Percentiles rank a stretch among this genome's conserved stretches.
Evolutionary conservation across 2,329 filamentous ascomycete genomes (phyloP).

Genomic region (Pestalotiopsis sp.): DNA sequence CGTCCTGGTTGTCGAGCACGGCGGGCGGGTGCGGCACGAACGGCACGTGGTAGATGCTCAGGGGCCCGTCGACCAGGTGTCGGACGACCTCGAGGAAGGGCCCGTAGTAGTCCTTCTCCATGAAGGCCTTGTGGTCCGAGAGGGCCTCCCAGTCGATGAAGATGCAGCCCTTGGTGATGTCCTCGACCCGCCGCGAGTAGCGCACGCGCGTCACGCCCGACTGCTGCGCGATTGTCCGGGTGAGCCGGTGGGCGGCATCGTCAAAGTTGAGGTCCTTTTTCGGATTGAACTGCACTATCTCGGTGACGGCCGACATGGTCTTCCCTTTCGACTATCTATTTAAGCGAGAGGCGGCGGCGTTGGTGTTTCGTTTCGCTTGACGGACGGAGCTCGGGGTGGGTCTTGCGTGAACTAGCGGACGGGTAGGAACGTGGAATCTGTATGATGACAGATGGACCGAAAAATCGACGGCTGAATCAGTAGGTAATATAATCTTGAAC

Average conservation of each 20-base stretch:
- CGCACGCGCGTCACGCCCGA: conserved; percentile 23
- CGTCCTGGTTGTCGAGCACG: conserved; percentile 14
- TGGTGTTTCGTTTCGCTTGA: too few species aligned
- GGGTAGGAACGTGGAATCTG: too few species aligned
- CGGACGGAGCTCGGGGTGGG: too few species aligned
- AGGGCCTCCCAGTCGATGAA: conserved; percentile 27
- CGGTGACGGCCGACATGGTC: conserved; percentile 27
- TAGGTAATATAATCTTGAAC: not conserved
- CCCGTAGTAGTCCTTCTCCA: conserved; percentile 13
- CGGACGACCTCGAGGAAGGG: conserved; percentile 17
- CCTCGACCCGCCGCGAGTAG: conserved; percentile 16
- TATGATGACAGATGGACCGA: not conserved
- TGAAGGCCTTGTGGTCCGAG: conserved; percentile 21
- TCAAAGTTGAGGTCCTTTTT: conserved; percentile 14
- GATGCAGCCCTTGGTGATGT: conserved; percentile 14
- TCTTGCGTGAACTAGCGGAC: too few species aligned
- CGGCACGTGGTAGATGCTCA: conserved; percentile 19
- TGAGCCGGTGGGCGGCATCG: conserved; percentile 1
- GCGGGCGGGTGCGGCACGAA: conserved; percentile 19
- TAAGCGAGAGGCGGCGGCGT: too few species aligned
- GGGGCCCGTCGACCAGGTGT: not conserved
- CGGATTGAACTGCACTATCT: conserved; percentile 21
- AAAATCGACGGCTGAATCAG: not conserved
- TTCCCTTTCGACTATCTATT: not conserved
- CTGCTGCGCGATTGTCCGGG: conserved; percentile 17